A percentile compares a stretch with the other conserved stretches of the same genome.
These are phyloP conservation scores for Plantago coronopus DNA, from an alignment of 305 asterid genomes.

Conservation along the genomic window DNA sequence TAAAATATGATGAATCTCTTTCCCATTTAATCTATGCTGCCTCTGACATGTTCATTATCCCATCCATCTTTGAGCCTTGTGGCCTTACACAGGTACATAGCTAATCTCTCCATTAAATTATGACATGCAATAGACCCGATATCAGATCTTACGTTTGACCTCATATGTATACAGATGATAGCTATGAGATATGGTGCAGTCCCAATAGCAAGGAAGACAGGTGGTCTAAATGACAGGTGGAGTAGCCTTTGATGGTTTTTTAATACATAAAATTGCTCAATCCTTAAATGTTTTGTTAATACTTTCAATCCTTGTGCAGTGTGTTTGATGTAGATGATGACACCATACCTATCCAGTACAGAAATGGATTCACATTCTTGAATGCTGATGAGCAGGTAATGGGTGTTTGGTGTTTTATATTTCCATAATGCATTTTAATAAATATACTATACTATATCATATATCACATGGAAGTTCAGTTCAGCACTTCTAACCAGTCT, in stretches of 20 bases:
- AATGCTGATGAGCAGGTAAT: slow-evolving; percentile 79
- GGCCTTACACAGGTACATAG: slow-evolving; percentile 90
- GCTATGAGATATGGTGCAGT: slow-evolving; percentile 96
- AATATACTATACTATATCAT: background rate
- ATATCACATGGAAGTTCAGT: slow-evolving; percentile 2
- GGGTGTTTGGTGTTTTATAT: background rate
- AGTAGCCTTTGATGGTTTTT: slow-evolving; percentile 17
- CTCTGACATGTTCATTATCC: slow-evolving; percentile 89
- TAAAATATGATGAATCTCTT: slow-evolving; percentile 91
- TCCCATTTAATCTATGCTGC: slow-evolving; percentile 88
- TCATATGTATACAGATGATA: slow-evolving; percentile 64
- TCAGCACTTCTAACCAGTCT: background rate
- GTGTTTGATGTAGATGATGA: slow-evolving; percentile 89
- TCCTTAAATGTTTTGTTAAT: slow-evolving; percentile 17
- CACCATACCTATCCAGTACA: slow-evolving; percentile 61
- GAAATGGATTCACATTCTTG: slow-evolving; percentile 87
- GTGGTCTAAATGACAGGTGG: slow-evolving; percentile 95
- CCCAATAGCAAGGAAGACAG: slow-evolving; percentile 90
- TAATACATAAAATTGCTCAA: slow-evolving; percentile 2
- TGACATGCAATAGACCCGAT: slow-evolving; percentile 7
- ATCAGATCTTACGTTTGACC: slow-evolving; percentile 6
- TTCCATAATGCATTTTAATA: slow-evolving; percentile 13
- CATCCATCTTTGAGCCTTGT: slow-evolving; percentile 96
- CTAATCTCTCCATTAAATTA: slow-evolving; percentile 17
- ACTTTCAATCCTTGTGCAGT: slow-evolving; percentile 43